Evolutionary conservation across 2,329 filamentous ascomycete species (phyloP).

Genomic region (Tolypocladium cylindrosporum): DNA sequence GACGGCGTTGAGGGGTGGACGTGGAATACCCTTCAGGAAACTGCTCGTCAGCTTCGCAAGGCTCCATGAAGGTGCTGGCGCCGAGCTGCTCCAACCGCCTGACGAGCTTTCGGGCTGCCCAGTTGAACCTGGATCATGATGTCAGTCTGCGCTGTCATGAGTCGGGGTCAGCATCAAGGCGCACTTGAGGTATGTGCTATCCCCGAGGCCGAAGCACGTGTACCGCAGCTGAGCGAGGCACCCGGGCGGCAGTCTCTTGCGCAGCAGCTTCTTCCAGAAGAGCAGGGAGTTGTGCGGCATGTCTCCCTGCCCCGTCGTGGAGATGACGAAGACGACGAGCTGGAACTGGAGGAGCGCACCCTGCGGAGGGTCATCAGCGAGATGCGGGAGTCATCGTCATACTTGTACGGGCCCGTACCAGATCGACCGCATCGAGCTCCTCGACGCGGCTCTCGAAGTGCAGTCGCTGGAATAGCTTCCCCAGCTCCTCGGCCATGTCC

Average conservation of each 20-base stretch:
- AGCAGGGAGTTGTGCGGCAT: conserved; percentile 71
- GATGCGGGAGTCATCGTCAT: background rate
- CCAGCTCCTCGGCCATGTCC: conserved; percentile 81
- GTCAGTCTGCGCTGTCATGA: background rate
- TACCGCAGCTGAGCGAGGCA: conserved; percentile 63
- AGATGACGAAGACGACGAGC: conserved; percentile 70
- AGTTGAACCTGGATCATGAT: conserved; percentile 65
- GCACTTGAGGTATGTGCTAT: conserved; percentile 88
- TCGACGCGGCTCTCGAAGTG: conserved; percentile 67
- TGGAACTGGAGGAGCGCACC: conserved; percentile 38
- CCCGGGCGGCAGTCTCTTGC: conserved; percentile 63
- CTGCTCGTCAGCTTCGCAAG: conserved; percentile 86
- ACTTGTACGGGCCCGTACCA: conserved; percentile 45
- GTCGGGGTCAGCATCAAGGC: conserved; percentile 11
- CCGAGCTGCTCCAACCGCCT: conserved; percentile 79
- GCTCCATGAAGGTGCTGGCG: conserved; percentile 62
- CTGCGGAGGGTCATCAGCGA: conserved; percentile 19
- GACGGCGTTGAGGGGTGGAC: conserved; percentile 4
- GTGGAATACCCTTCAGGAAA: conserved; percentile 71
- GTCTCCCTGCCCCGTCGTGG: conserved; percentile 92
- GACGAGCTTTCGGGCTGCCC: conserved; percentile 79
- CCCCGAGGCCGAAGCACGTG: conserved; percentile 82
- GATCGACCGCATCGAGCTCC: conserved; percentile 65
- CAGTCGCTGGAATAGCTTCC: conserved; percentile 61
- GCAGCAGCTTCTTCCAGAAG: conserved; percentile 79